Evolutionary conservation across 306 rosid species (phyloP), one percentile per base, ranked within the genome.

Genomic region (Cucurbita argyrosperma): DNA sequence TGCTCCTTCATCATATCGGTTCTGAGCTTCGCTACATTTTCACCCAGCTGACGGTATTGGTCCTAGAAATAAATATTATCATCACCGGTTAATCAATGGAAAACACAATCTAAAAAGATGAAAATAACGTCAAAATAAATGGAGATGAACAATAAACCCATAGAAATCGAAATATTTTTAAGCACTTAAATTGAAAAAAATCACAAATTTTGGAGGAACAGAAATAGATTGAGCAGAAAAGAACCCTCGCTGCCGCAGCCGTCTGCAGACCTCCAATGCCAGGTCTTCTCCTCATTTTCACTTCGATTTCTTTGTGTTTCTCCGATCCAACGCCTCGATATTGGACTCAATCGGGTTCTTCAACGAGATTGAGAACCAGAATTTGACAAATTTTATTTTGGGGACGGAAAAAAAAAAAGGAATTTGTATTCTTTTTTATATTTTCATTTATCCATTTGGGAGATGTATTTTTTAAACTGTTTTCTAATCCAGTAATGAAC

Each of bases 1-100:
- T 94, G 99, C 51, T 89, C 98, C 86, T 89, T 91, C 97, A 94
- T 81, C 79, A 90, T 78, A 84, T 94, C 96, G 43, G 97, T 89
- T 84, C 97, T 82, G 63, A 94, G 83, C 88, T 89, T 91, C 19
- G 98, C 98, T 0, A 94, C 98, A 89, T 94, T 94, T 78, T 90
- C 97, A 50, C 97, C 97, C 59, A 94, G 75, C 82, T 80, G 58
- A 16, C 94, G 91, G 80, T 88, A 94, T 73, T 94, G 97, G 74
- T 89, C 96, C 89, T 85, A 26, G 66, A 77, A 7, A 68, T 61
- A 77, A 7, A 68, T 6, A 61, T 4, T 21, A 26, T 11, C 6
- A 10, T 7, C 51, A 61, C 9, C 52, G 46, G n/a, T 51, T 21
- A 4, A 40, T 47, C 30, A 53, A 49, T 26, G 7, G 42, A 67